A percentile compares a stretch with the other conserved stretches of the same genome.
Conservation (phyloP, 225 moss, liverwort and hornwort species). For the Lunularia cruciata region DNA sequence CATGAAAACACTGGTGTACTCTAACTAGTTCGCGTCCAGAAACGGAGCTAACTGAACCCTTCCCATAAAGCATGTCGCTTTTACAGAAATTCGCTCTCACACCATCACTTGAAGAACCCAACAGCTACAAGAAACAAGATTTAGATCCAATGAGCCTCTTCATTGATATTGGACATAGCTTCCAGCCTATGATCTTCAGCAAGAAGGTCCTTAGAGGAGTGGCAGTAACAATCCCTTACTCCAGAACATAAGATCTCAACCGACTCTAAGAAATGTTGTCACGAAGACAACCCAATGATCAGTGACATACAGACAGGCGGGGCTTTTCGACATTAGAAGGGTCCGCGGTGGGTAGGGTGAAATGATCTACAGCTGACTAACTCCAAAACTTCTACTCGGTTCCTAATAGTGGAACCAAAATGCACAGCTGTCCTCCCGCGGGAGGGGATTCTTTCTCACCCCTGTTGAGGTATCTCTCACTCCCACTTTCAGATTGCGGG, state of each 20-base stretch:
- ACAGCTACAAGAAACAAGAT: not conserved
- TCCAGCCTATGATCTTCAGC: conserved; percentile 14
- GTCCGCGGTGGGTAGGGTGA: not conserved
- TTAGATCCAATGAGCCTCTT: conserved; percentile 1
- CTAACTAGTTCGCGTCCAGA: too few species aligned
- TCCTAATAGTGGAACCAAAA: conserved; percentile 1
- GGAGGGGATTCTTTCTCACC: not conserved
- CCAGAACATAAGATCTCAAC: conserved; percentile 4
- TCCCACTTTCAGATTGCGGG: conserved; percentile 1
- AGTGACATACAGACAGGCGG: not conserved
- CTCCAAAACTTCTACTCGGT: conserved; percentile 8
- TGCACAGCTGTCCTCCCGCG: conserved; percentile 5
- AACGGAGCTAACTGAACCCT: not conserved
- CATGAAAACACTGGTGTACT: not conserved
- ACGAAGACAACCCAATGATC: not conserved
- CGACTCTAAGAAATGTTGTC: conserved; percentile 1
- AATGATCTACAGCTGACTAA: conserved; percentile 1
- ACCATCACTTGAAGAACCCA: not conserved
- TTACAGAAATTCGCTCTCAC: not conserved
- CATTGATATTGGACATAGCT: not conserved
- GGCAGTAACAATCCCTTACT: conserved; percentile 5
- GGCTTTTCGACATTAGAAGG: not conserved
- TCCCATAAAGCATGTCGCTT: not conserved
- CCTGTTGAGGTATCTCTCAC: conserved; percentile 6
- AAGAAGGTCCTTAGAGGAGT: conserved; percentile 11